Percentiles rank a stretch among this genome's conserved stretches.
phyloP scores from a whole-genome alignment of 192 early-diverging fungal genomes.

The Coemansia sp. region DNA sequence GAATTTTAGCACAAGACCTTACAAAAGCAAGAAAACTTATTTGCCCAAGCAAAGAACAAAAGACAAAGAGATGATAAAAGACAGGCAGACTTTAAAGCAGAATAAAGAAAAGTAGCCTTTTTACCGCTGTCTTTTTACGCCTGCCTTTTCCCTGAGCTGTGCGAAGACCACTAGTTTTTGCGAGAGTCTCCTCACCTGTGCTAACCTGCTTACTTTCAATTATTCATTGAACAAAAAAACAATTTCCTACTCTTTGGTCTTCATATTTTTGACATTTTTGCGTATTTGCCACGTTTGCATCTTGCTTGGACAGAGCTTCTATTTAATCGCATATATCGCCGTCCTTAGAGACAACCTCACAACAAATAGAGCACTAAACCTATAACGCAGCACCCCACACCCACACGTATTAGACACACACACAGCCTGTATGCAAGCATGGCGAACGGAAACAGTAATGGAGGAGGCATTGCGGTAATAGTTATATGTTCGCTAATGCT shows the following conservation, averaged over 20 bases:
- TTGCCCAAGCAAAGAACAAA: slow-evolving; percentile 7
- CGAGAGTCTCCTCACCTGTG: not conserved
- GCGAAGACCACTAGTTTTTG: not conserved
- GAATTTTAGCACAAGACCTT: not conserved
- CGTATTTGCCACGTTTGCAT: not conserved
- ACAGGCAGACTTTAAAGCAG: not conserved
- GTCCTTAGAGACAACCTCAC: too few relatives aligned
- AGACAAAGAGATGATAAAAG: slow-evolving; percentile 7
- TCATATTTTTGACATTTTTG: not conserved
- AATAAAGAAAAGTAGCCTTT: slow-evolving; percentile 2
- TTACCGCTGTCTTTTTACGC: slow-evolving; percentile 6
- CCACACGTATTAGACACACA: not conserved
- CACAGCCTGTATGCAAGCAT: not conserved
- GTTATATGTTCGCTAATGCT: slow-evolving; percentile 32
- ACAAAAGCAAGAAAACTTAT: not conserved
- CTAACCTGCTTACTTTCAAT: not conserved
- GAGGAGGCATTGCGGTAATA: slow-evolving; percentile 34
- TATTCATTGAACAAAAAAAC: slow-evolving; percentile 1
- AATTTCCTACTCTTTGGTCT: not conserved
- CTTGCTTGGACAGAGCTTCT: not conserved
- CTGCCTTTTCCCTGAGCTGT: not conserved
- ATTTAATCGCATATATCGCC: too few relatives aligned
- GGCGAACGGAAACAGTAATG: slow-evolving; percentile 13
- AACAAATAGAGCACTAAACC: too few relatives aligned
- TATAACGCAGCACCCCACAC: not conserved